Evolutionary conservation across 2,329 filamentous ascomycete genomes (phyloP), one percentile per base, ranked within the genome.

Genomic region (Pyricularia sp.): DNA sequence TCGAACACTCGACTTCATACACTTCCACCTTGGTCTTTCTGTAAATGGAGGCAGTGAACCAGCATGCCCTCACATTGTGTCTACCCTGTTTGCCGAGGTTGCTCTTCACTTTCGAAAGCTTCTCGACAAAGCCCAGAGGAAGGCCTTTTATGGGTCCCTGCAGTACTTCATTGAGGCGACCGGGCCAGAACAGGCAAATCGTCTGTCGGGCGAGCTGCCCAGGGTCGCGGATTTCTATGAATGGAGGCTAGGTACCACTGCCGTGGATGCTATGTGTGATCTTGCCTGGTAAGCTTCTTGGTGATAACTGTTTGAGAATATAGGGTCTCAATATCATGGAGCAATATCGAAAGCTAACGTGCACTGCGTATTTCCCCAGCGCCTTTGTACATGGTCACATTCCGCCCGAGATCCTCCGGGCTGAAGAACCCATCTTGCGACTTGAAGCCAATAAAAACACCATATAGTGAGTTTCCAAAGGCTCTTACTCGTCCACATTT

Each of bases 381-480:
- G 67, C 67, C 23, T 42, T 68, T 9, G 64, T 30, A 30, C 30
- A 59, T 20, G 58, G 20, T 1, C 6, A 28, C 23, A 58, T 68
- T 33, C 67, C 67, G 4, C 4, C 67, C 12, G 59, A 68, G 58
- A 30, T 68, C 14, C 23, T 68, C 2, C 58, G 67, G 30, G 67
- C 36, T 20, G 58, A 64, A 17, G 25, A 64, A 11, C n/a, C 28
- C n/a, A 68, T 50, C 26, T 33, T 68, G 59, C 67, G 67, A 4
- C 36, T 26, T n/a, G 67, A 68, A 28, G 67, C 67, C n/a, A 68
- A 68, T 59, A 68, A 68, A 59, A 68, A 68, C 31, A 68, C 67
- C 12, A 68, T 68, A 59, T 68, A 65, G 67, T 68, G 26, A 26
- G 67, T 66, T 17, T 36, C 2, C 2, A 23, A 26, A 2, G 5